Percentiles rank a stretch among this genome's conserved stretches.
These are phyloP conservation scores for Typha latifolia DNA, from an alignment of 176 grass and related monocot species.

Conservation along the genomic window DNA sequence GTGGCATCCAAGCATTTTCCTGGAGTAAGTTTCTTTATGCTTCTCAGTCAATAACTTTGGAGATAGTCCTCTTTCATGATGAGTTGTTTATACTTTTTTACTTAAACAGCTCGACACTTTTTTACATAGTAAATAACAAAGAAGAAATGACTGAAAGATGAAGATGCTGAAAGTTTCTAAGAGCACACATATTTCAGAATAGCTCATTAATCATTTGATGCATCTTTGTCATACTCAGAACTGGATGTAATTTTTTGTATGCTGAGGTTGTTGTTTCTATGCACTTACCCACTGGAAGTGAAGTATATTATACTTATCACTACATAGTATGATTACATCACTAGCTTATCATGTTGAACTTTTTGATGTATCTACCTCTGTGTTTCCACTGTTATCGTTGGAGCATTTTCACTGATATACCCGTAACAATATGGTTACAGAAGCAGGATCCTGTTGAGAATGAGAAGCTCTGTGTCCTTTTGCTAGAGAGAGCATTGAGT, in stretches of 20 bases:
- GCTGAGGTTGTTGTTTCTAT: too few relatives aligned
- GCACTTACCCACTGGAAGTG: too few relatives aligned
- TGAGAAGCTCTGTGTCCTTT: slow-evolving; percentile 66
- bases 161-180: too few relatives aligned
- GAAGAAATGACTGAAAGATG: too few relatives aligned
- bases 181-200: too few relatives aligned
- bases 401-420: slow-evolving; percentile 19
- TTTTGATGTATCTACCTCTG: neutral
- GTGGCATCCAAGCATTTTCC: slow-evolving; percentile 9
- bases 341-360: too few relatives aligned
- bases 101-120: neutral
- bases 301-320: too few relatives aligned
- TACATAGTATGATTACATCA: too few relatives aligned
- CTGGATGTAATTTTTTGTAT: too few relatives aligned
- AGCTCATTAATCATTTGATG: too few relatives aligned
- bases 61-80: neutral
- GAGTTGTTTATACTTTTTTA: neutral
- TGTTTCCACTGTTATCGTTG: neutral
- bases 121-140: too few relatives aligned
- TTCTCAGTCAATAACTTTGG: neutral
- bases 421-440: slow-evolving; percentile 25
- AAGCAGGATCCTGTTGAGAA: slow-evolving; percentile 61
- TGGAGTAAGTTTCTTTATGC: slow-evolving; percentile 24
- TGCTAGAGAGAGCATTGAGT: slow-evolving; percentile 73
- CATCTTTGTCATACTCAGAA: too few relatives aligned